phyloP scores from a whole-genome alignment of 148 eudicot genomes.

The Heliamphora exappendiculata region DNA sequence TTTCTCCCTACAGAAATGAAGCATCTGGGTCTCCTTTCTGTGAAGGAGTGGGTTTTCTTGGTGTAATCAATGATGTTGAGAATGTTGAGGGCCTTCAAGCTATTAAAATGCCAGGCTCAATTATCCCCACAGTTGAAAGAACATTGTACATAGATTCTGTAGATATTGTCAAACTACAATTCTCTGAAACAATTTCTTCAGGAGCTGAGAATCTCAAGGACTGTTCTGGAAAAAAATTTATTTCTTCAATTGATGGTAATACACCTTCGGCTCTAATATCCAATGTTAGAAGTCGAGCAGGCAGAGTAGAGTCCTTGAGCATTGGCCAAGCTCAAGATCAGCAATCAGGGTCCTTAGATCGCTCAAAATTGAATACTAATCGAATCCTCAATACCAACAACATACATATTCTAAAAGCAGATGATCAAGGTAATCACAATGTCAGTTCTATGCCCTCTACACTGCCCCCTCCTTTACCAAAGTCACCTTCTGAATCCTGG shows the following conservation, averaged over 20 bases:
- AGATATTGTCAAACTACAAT: conserved; percentile 26
- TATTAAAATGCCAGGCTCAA: conserved; percentile 21
- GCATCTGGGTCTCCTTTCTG: conserved; percentile 53
- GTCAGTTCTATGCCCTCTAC: conserved; percentile 24
- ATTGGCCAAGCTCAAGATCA: conserved; percentile 3
- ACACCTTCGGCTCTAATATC: not conserved
- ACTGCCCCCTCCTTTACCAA: conserved; percentile 79
- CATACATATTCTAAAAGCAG: conserved; percentile 20
- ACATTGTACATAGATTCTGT: conserved; percentile 55
- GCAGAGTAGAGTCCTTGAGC: not conserved
- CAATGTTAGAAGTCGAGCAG: not conserved
- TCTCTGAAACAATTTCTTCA: conserved; percentile 21
- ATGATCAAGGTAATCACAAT: conserved; percentile 8
- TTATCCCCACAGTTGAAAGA: conserved; percentile 47
- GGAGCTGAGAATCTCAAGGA: conserved; percentile 21
- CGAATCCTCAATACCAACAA: conserved; percentile 19
- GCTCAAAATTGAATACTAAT: conserved; percentile 2
- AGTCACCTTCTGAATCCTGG: conserved; percentile 98
- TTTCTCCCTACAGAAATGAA: conserved; percentile 54
- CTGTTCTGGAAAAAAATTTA: not conserved
- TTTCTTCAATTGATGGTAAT: not conserved
- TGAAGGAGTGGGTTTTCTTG: conserved; percentile 47
- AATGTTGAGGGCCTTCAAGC: conserved; percentile 25
- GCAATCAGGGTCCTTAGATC: not conserved
- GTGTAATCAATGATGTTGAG: conserved; percentile 41